Percentiles rank a stretch among this genome's conserved stretches.
Conservation (phyloP, 768 basidiomycete species). For the Dioszegia crocea region DNA sequence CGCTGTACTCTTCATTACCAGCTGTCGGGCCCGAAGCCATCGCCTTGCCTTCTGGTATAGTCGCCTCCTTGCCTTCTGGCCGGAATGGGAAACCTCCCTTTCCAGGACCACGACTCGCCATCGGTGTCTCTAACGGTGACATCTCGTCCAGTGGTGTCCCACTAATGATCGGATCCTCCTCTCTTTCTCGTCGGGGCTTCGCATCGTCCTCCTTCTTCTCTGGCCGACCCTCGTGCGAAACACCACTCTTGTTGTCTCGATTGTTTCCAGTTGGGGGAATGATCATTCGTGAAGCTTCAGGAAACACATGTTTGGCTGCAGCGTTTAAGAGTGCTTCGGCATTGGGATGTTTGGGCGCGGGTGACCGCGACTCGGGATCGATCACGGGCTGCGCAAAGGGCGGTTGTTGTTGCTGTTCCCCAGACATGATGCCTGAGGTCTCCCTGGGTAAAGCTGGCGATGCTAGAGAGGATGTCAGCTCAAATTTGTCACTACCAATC, state of each 20-base stretch:
- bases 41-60: conserved; percentile 6
- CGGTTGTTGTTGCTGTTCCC: conserved; percentile 10
- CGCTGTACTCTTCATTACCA: conserved; percentile 5
- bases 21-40: background rate
- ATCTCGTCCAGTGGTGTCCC: conserved; percentile 45
- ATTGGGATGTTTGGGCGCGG: conserved; percentile 21
- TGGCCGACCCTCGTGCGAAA: background rate
- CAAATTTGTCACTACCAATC: no score
- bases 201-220: background rate
- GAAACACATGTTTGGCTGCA: conserved; percentile 35
- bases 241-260: conserved; percentile 1
- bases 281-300: background rate
- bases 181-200: conserved; percentile 10
- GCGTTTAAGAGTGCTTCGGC: conserved; percentile 34
- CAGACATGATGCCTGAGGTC: background rate
- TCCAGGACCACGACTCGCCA: background rate
- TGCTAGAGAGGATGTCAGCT: no score
- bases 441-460: no score
- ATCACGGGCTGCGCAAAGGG: conserved; percentile 14
- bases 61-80: background rate
- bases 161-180: conserved; percentile 31
- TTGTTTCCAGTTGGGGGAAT: conserved; percentile 1
- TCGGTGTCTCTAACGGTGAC: conserved; percentile 20
- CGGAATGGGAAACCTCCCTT: conserved; percentile 8
- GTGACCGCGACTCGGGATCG: conserved; percentile 4